Base-by-base conservation (phyloP, 768 basidiomycete genomes). In the Amanita subjunquillea region DNA sequence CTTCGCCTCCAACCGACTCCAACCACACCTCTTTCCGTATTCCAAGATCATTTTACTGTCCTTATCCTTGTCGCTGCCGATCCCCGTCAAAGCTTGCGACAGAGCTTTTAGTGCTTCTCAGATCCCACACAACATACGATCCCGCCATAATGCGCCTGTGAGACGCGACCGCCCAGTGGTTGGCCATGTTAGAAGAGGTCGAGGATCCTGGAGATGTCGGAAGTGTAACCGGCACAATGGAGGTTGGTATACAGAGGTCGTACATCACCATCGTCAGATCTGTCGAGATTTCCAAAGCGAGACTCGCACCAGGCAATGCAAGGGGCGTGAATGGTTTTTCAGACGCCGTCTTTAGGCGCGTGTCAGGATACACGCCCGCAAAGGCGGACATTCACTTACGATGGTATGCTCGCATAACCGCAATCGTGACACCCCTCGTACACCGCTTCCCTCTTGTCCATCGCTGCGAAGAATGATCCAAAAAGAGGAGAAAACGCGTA, bases 131-230 rank as follows among this genome's bases (percentile, higher is more conserved):
- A 4, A n/a, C 87, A 72, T 0, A 83, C 85, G 2, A 82, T 67
- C 9, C 89, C 87, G 53, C 91, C 89, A 61, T 91, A 89, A n/a
- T 0, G 82, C 77, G 4, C 87, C 90, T 0, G 78, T 87, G 17
- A 83, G n/a, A n/a, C n/a, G n/a, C n/a, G n/a, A n/a, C 68, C 8
- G 87, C 69, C 60, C n/a, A n/a, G n/a, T 86, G 85, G 29, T 82
- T 70, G 10, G 64, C 58, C 42, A 50, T 42, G 58, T 10, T n/a
- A 9, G 59, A 54, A 20, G 57, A 54, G 5, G 62, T 50, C 25
- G 27, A 6, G 2, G 71, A 66, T 9, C 51, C 44, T 20, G 44
- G 23, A 23, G 71, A 69, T 2, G 73, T 67, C 2, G 69, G 63
- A 1, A 77, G 64, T 1, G 58, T 48, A 4, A 62, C 25, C 1